Evolutionary conservation across 352 stramenopile species (phyloP), one percentile per base, ranked within the genome.

Genomic region (Globisporangium nunn): DNA sequence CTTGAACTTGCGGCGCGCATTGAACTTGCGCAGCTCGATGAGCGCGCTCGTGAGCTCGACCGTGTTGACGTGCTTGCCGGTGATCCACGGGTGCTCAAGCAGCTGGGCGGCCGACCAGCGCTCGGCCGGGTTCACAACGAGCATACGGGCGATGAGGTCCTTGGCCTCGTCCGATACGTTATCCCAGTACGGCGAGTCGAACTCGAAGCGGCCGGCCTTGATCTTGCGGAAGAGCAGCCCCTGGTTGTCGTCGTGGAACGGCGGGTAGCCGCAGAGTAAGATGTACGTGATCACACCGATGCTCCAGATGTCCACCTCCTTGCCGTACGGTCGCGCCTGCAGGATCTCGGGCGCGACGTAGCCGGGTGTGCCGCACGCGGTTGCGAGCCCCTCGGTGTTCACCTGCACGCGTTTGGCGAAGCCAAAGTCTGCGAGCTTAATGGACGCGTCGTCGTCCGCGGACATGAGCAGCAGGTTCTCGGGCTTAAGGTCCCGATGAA

Each of bases 401-500:
- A 86, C 68, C 14, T 74, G 58, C 2, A 92, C 73, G 56, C 82
- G 83, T 62, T 91, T 95, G 43, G 81, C 81, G 35, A 93, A 91
- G 3, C 85, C 83, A 67, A 93, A 95, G 62, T 92, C 83, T 0
- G 80, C 80, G 18, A 93, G 62, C 52, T 93, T 93, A 58, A 95
- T 95, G 58, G 87, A 77, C 1, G 81, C 83, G 56, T 88, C 81
- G 45, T 92, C 83, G 1, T 81, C 68, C 64, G 65, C 73, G 58
- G 59, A 93, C 50, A 66, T 86, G 59, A 87, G 76, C 48, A 99
- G 73, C 52, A 99, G 67, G 69, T 98, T 99, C 74, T 98, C 95
- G 0, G 96, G 94, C 63, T 99, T 99, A 18, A 99, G 79, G 63
- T 99, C 96, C 18, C 93, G 81, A 63, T 98, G 92, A 6, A 95